A percentile compares a stretch with the other conserved stretches of the same genome.
phyloP scores from a whole-genome alignment of 192 early-diverging fungal genomes.

The Pilobolus umbonatus region DNA sequence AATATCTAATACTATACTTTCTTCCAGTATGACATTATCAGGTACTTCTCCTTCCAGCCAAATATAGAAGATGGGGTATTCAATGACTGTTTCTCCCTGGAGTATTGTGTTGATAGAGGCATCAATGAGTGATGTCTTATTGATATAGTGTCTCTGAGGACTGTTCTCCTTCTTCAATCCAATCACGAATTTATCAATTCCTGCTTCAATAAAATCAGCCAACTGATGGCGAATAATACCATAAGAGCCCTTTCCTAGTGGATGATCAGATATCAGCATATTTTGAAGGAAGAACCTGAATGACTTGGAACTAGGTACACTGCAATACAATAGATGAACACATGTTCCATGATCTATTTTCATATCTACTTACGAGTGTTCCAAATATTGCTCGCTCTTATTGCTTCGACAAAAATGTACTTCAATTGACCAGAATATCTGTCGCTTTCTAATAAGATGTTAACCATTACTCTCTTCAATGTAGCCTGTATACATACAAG shows the following conservation, averaged over 20 bases:
- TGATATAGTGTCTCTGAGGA: constrained; percentile 8
- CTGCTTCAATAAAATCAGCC: constrained; percentile 11
- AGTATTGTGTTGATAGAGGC: constrained; percentile 11
- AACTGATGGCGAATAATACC: constrained; percentile 23
- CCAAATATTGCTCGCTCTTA: constrained; percentile 17
- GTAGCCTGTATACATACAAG: constrained; percentile 32
- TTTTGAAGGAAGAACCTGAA: constrained; percentile 23
- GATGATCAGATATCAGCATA: constrained; percentile 15
- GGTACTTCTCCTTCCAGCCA: constrained; percentile 21
- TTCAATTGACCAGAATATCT: constrained; percentile 47
- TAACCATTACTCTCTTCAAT: background rate
- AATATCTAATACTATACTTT: too few relatives aligned
- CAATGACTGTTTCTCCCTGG: constrained; percentile 23
- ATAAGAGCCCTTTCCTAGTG: constrained; percentile 14
- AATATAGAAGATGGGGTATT: constrained; percentile 32
- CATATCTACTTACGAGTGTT: constrained; percentile 36
- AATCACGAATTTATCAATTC: constrained; percentile 20
- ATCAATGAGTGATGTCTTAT: constrained; percentile 21
- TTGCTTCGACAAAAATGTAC: constrained; percentile 29
- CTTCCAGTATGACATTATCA: too few relatives aligned
- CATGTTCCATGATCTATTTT: too few relatives aligned
- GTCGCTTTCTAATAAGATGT: constrained; percentile 25
- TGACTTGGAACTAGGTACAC: constrained; percentile 10
- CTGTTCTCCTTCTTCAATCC: constrained; percentile 26
- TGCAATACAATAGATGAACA: too few relatives aligned